Evolutionary conservation across 2,329 filamentous ascomycete genomes (phyloP).

Genomic region (Aspergillus proliferans): DNA sequence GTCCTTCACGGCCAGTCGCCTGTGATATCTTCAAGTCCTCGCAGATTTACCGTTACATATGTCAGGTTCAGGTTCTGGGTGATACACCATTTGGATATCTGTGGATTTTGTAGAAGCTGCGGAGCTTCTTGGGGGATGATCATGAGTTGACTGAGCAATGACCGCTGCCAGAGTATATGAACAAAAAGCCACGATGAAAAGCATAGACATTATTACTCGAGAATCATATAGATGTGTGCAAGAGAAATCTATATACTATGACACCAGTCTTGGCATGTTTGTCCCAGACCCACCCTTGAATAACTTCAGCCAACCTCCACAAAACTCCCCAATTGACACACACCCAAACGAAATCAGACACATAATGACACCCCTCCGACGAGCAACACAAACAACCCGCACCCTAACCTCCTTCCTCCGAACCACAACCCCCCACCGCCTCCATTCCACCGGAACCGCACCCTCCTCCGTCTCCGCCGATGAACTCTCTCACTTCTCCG

Average conservation of each 20-base stretch:
- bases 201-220: no score
- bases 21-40: no score
- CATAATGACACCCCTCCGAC: conserved; percentile 8
- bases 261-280: conserved; percentile 14
- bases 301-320: conserved; percentile 1
- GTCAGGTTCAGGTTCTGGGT: no score
- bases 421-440: conserved; percentile 9
- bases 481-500: conserved; percentile 91
- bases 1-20: no score
- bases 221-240: no score
- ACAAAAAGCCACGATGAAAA: no score
- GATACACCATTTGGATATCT: no score
- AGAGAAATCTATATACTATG: neutral
- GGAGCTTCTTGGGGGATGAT: no score
- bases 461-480: conserved; percentile 71
- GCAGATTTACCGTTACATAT: no score
- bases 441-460: conserved; percentile 22
- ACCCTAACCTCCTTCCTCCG: conserved; percentile 3
- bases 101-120: no score
- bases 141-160: no score
- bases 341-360: neutral
- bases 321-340: neutral
- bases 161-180: no score
- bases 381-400: conserved; percentile 3
- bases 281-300: neutral